Percentiles rank a stretch among this genome's conserved stretches.
Conservation (phyloP, 2,329 filamentous ascomycete genomes). For the Fusarium palustre region DNA sequence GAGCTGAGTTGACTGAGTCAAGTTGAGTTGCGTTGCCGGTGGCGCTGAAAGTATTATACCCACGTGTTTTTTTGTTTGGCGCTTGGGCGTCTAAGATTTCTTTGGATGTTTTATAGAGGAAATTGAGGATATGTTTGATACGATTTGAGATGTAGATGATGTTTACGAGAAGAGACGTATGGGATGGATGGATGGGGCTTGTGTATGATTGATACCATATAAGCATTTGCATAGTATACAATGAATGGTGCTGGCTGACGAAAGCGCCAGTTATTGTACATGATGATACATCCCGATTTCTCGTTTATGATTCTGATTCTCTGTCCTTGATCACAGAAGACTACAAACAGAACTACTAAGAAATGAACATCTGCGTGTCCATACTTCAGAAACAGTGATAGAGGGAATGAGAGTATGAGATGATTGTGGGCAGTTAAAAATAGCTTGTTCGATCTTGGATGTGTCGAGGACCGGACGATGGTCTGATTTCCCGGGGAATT, state of each 20-base stretch:
- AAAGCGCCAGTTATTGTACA: not conserved
- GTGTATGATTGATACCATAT: conserved; percentile 18
- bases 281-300: not conserved
- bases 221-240: not conserved
- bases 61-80: conserved; percentile 41
- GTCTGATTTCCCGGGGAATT: conserved; percentile 29
- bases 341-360: not conserved
- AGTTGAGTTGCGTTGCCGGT: not conserved
- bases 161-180: conserved; percentile 15
- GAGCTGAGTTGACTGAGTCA: conserved; percentile 5
- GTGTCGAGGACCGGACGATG: conserved; percentile 18
- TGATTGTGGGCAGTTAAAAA: conserved; percentile 5
- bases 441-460: not conserved
- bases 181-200: not conserved
- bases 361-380: not conserved
- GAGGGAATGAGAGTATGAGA: not conserved
- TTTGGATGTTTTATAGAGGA: conserved; percentile 27
- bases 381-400: not conserved
- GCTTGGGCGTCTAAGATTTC: conserved; percentile 35
- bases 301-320: not conserved
- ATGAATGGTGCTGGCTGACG: not conserved
- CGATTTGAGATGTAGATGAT: conserved; percentile 24
- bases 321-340: not conserved
- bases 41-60: conserved; percentile 44
- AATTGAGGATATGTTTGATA: conserved; percentile 6